Percentiles rank a stretch among this genome's conserved stretches.
Evolutionary conservation across 257 asterid species (phyloP).

Genomic region (Nyctanthes arbortristis): DNA sequence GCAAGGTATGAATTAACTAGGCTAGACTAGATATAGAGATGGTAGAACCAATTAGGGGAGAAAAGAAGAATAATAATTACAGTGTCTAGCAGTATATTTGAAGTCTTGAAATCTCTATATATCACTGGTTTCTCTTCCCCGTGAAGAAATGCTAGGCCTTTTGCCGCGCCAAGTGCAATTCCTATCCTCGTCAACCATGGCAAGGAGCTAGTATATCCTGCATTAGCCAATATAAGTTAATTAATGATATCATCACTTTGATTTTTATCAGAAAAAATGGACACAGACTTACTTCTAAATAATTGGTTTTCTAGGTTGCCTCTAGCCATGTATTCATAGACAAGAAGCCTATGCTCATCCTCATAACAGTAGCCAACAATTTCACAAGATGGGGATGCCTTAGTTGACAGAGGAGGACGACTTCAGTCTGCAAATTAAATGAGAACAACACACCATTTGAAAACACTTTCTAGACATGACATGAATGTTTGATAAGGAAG

Average conservation of each 20-base stretch:
- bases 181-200: constrained; percentile 74
- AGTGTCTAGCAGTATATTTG: constrained; percentile 58
- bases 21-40: no score
- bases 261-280: no score
- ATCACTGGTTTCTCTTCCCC: constrained; percentile 76
- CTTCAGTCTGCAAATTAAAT: constrained; percentile 58
- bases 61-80: constrained; percentile 29
- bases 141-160: constrained; percentile 80
- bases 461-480: no score
- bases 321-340: constrained; percentile 79
- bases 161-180: constrained; percentile 75
- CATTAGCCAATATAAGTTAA: constrained; percentile 1
- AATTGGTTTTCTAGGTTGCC: constrained; percentile 77
- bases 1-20: neutral
- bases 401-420: constrained; percentile 76
- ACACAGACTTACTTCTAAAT: constrained; percentile 55
- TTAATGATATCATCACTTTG: no score
- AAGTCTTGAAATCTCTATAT: constrained; percentile 77
- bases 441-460: neutral
- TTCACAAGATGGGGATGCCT: constrained; percentile 78
- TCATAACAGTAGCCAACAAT: constrained; percentile 85
- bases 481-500: no score
- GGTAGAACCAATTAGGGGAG: neutral
- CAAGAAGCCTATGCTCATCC: constrained; percentile 77
- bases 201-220: constrained; percentile 58